Percentiles rank a stretch among this genome's conserved stretches.
Conservation (phyloP, 2,329 filamentous ascomycete species). For the Diplocarpon mali region DNA sequence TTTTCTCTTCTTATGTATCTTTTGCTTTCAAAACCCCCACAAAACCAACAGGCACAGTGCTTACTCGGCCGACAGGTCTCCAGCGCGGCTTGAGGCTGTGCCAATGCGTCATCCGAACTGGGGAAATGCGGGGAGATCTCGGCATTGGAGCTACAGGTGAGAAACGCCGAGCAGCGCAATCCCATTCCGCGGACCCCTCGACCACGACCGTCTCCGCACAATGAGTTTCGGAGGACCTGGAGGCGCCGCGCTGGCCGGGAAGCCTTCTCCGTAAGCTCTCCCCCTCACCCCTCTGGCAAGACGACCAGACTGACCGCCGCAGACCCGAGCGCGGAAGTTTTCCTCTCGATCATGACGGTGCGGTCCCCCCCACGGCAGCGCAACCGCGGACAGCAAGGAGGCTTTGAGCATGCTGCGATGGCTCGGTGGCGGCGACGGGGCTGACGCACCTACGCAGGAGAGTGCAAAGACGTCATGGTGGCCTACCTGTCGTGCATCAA, state of each 20-base stretch:
- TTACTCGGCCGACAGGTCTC: too few relatives aligned
- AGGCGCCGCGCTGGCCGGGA: slow-evolving; percentile 48
- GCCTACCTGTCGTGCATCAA: slow-evolving; percentile 82
- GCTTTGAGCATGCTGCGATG: not conserved
- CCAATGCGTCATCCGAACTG: not conserved
- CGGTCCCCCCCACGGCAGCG: slow-evolving; percentile 7
- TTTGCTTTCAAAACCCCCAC: too few relatives aligned
- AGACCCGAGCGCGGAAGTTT: slow-evolving; percentile 90
- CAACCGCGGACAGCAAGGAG: too few relatives aligned
- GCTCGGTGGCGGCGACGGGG: not conserved
- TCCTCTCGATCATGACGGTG: slow-evolving; percentile 87
- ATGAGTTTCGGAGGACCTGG: slow-evolving; percentile 67
- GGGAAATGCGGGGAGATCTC: not conserved
- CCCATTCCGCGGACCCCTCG: not conserved
- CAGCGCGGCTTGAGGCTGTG: not conserved
- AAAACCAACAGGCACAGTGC: too few relatives aligned
- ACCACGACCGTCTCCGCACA: slow-evolving; percentile 5
- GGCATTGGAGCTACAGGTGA: not conserved
- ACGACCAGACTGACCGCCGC: not conserved
- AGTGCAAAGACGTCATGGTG: slow-evolving; percentile 85
- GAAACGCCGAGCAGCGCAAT: not conserved
- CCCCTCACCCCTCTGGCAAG: not conserved
- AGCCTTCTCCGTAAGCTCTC: slow-evolving; percentile 57
- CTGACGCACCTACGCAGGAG: slow-evolving; percentile 42
- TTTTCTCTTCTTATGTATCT: too few relatives aligned